A percentile compares a stretch with the other conserved stretches of the same genome.
Conservation (phyloP, 805 yeast genomes). For the Lipomyces anomalus region DNA sequence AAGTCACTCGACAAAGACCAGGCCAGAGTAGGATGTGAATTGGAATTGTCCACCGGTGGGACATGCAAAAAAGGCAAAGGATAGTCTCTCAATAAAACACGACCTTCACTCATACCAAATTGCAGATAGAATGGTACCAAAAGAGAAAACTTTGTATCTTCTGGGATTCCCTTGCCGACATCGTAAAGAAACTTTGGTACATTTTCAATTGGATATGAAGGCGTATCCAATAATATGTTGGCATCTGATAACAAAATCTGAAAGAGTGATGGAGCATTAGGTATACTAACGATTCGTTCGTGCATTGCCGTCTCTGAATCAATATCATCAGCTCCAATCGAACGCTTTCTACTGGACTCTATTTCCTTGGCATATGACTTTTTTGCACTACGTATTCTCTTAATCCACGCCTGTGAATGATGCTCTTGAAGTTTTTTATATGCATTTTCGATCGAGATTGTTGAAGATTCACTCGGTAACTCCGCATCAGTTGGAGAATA, state of each 20-base stretch:
- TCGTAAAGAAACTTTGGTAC: constrained; percentile 59
- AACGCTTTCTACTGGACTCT: constrained; percentile 5
- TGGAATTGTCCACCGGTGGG: constrained; percentile 45
- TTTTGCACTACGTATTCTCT: constrained; percentile 44
- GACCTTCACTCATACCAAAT: constrained; percentile 51
- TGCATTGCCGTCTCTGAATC: constrained; percentile 38
- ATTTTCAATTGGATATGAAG: constrained; percentile 46
- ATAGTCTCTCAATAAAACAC: constrained; percentile 74
- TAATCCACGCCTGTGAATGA: constrained; percentile 65
- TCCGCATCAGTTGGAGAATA: constrained; percentile 23
- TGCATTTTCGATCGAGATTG: constrained; percentile 32
- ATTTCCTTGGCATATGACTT: constrained; percentile 35
- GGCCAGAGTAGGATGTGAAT: constrained; percentile 30
- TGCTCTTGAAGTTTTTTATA: constrained; percentile 40
- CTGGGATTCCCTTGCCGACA: constrained; percentile 79
- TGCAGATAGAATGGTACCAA: constrained; percentile 59
- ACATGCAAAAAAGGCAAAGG: constrained; percentile 77
- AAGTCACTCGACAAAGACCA: constrained; percentile 53
- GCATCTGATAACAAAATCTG: constrained; percentile 46
- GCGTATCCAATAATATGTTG: constrained; percentile 45
- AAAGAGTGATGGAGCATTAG: constrained; percentile 49
- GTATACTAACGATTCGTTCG: constrained; percentile 44
- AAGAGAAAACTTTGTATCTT: constrained; percentile 60
- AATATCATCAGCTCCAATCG: constrained; percentile 40
- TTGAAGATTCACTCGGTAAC: constrained; percentile 15